These are phyloP conservation scores for Balakata baccata DNA, from an alignment of 345 rosid genomes.

Conservation along the genomic window DNA sequence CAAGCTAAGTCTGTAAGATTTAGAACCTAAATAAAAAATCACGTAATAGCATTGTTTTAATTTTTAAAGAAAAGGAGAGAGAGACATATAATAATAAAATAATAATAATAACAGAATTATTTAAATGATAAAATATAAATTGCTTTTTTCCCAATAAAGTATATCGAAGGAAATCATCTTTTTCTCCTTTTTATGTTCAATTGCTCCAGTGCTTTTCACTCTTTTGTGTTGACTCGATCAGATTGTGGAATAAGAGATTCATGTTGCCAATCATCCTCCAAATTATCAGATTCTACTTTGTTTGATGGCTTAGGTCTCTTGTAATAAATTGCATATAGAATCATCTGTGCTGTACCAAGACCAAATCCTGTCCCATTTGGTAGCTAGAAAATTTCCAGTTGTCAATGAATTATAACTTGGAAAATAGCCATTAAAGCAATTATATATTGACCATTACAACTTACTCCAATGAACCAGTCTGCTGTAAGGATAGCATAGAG, in stretches of 20 bases:
- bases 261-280: slow-evolving; percentile 21
- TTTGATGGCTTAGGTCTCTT: slow-evolving; percentile 26
- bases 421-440: background rate
- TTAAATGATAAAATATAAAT: too few relatives aligned
- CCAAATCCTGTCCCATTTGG: slow-evolving; percentile 57
- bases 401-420: background rate
- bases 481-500: slow-evolving; percentile 42
- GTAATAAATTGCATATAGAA: slow-evolving; percentile 45
- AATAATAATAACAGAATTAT: too few relatives aligned
- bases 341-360: slow-evolving; percentile 44
- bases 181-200: too few relatives aligned
- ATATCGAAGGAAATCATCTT: too few relatives aligned
- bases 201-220: too few relatives aligned
- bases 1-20: too few relatives aligned
- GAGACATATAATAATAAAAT: too few relatives aligned
- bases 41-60: too few relatives aligned
- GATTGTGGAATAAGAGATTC: slow-evolving; percentile 28
- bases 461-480: slow-evolving; percentile 53
- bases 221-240: too few relatives aligned
- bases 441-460: slow-evolving; percentile 4
- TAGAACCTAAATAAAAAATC: too few relatives aligned
- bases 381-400: slow-evolving; percentile 26
- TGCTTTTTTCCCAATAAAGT: too few relatives aligned
- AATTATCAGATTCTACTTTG: background rate
- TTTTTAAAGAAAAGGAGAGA: too few relatives aligned